These are phyloP conservation scores for Paraphoma chrysanthemicola DNA, from an alignment of 2,329 filamentous ascomycete species.

Conservation along the genomic window DNA sequence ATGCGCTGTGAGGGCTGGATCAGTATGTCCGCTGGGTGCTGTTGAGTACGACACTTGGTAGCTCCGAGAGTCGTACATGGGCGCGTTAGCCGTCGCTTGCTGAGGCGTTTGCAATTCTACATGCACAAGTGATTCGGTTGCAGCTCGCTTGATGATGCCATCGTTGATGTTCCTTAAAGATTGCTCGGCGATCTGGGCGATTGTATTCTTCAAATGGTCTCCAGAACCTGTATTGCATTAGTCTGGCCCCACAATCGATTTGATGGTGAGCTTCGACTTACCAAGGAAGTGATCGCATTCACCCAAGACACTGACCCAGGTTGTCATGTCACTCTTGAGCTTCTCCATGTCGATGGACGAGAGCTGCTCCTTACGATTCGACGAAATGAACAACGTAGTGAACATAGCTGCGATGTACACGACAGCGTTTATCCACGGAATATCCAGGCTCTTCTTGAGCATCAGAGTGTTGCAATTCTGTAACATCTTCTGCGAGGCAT, in stretches of 20 bases:
- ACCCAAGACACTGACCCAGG: constrained; percentile 72
- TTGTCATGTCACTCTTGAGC: constrained; percentile 72
- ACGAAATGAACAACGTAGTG: constrained; percentile 72
- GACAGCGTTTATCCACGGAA: constrained; percentile 78
- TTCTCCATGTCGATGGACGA: constrained; percentile 64
- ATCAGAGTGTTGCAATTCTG: constrained; percentile 65
- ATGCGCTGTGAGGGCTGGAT: constrained; percentile 29
- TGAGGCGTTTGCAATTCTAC: constrained; percentile 42
- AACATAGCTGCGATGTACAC: constrained; percentile 77
- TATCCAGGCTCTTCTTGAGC: constrained; percentile 73
- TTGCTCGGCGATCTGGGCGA: constrained; percentile 58
- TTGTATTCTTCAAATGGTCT: constrained; percentile 55
- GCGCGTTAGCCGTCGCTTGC: constrained; percentile 18
- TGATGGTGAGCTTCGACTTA: constrained; percentile 49
- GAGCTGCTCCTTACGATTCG: constrained; percentile 69
- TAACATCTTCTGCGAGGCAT: constrained; percentile 70
- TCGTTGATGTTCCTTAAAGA: constrained; percentile 57
- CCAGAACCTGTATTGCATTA: constrained; percentile 52
- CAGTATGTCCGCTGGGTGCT: constrained; percentile 19
- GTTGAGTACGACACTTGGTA: constrained; percentile 35
- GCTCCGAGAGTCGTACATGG: constrained; percentile 30
- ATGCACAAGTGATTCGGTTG: constrained; percentile 52
- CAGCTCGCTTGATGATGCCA: constrained; percentile 52
- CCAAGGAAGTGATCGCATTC: constrained; percentile 72
- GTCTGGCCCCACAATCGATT: not conserved